These are phyloP conservation scores for Thymus quinquecostatus DNA, from an alignment of 257 asterid species.

Conservation along the genomic window DNA sequence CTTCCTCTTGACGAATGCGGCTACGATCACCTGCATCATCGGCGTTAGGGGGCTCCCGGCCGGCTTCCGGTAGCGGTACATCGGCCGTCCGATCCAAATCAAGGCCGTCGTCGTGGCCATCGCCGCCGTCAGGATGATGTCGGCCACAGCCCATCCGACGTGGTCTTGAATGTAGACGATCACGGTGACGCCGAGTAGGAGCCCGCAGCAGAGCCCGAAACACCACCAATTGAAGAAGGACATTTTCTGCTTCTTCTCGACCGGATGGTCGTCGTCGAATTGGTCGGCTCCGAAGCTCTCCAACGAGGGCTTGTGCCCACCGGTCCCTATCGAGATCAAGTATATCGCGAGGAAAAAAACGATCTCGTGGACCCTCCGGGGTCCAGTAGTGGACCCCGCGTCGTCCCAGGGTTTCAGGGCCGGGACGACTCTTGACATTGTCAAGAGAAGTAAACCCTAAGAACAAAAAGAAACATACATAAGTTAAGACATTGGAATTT, in stretches of 20 bases:
- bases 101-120: slow-evolving; percentile 50
- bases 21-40: slow-evolving; percentile 64
- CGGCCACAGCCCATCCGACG: slow-evolving; percentile 71
- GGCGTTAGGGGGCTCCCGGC: slow-evolving; percentile 80
- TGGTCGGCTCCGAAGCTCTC: slow-evolving; percentile 95
- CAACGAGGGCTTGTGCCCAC: slow-evolving; percentile 81
- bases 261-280: slow-evolving; percentile 72
- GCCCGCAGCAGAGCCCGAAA: slow-evolving; percentile 68
- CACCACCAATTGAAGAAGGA: slow-evolving; percentile 94
- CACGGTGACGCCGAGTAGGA: slow-evolving; percentile 62
- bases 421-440: slow-evolving; percentile 64
- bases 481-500: neutral
- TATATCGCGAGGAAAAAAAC: slow-evolving; percentile 71
- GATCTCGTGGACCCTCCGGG: slow-evolving; percentile 50
- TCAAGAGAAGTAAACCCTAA: slow-evolving; percentile 75
- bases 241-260: slow-evolving; percentile 62
- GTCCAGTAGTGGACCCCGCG: slow-evolving; percentile 30
- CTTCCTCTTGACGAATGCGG: slow-evolving; percentile 67
- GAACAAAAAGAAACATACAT: neutral
- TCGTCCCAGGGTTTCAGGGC: slow-evolving; percentile 46
- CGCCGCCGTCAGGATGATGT: slow-evolving; percentile 50
- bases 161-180: slow-evolving; percentile 64
- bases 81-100: slow-evolving; percentile 58
- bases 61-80: slow-evolving; percentile 58
- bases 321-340: slow-evolving; percentile 73